These are phyloP conservation scores for Mycena metata DNA, from an alignment of 768 basidiomycete species.

Conservation along the genomic window DNA sequence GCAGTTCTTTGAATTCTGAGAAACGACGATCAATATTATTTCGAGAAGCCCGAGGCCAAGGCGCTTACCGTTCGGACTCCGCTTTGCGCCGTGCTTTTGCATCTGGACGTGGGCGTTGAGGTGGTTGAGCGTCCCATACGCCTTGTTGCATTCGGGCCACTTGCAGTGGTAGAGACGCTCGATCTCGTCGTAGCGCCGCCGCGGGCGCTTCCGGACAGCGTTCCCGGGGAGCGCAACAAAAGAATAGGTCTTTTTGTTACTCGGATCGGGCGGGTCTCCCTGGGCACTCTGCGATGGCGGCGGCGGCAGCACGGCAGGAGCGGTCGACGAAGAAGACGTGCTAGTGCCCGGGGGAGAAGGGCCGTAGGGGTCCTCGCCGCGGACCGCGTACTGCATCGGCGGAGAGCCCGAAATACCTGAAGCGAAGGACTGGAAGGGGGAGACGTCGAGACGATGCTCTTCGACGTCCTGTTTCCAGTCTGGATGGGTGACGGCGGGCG, in stretches of 20 bases:
- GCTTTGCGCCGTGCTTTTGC: constrained; percentile 95
- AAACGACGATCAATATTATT: constrained; percentile 27
- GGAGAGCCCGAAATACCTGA: constrained; percentile 41
- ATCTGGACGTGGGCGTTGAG: constrained; percentile 98
- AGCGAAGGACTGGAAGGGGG: constrained; percentile 69
- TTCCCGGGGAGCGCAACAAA: constrained; percentile 88
- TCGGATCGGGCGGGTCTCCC: constrained; percentile 47
- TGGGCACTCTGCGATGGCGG: constrained; percentile 18
- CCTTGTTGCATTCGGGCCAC: constrained; percentile 82
- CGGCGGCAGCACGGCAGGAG: constrained; percentile 30
- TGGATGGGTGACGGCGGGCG: constrained; percentile 45
- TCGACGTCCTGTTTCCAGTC: constrained; percentile 53
- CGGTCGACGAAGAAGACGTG: constrained; percentile 63
- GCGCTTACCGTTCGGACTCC: constrained; percentile 87
- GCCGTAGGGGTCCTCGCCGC: constrained; percentile 65
- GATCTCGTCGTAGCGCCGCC: constrained; percentile 93
- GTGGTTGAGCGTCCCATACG: constrained; percentile 96
- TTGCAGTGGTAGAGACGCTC: constrained; percentile 93
- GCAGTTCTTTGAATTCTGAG: constrained; percentile 97
- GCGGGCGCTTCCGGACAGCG: constrained; percentile 85
- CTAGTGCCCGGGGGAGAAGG: constrained; percentile 74
- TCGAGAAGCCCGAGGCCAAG: constrained; percentile 12
- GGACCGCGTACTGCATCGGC: constrained; percentile 56
- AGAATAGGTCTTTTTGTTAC: constrained; percentile 79
- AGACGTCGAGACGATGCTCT: constrained; percentile 48